Evolutionary conservation across 805 yeast species (phyloP).

Genomic region (Wickerhamiella shivajii): DNA sequence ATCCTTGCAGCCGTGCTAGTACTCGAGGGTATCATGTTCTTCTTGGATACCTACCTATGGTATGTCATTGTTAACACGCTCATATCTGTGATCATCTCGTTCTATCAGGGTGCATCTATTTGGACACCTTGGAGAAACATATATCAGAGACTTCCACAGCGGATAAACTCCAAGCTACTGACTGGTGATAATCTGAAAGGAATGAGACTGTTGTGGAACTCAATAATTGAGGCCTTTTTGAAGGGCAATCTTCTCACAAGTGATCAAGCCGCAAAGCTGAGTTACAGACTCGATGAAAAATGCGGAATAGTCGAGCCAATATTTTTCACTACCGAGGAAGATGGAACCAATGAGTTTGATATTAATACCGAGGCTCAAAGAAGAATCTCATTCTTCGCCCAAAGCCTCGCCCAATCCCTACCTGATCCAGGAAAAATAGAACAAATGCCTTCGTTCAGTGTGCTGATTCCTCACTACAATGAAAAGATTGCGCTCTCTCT

Average conservation of each 20-base stretch:
- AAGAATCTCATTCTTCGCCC: slow-evolving; percentile 79
- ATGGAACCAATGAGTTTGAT: slow-evolving; percentile 46
- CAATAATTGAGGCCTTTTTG: slow-evolving; percentile 69
- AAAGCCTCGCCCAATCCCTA: slow-evolving; percentile 74
- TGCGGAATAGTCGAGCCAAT: slow-evolving; percentile 47
- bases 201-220: slow-evolving; percentile 47
- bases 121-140: slow-evolving; percentile 86
- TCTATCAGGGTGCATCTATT: slow-evolving; percentile 63
- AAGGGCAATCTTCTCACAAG: slow-evolving; percentile 62
- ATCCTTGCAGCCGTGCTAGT: slow-evolving; percentile 38
- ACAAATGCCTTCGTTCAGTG: slow-evolving; percentile 70
- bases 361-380: slow-evolving; percentile 65
- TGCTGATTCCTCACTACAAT: slow-evolving; percentile 72
- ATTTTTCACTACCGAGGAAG: slow-evolving; percentile 73
- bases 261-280: slow-evolving; percentile 53
- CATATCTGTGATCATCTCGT: slow-evolving; percentile 56
- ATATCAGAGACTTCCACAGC: slow-evolving; percentile 58
- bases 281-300: slow-evolving; percentile 28
- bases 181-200: slow-evolving; percentile 32
- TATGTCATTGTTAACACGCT: slow-evolving; percentile 66
- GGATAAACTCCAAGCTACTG: slow-evolving; percentile 58
- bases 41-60: slow-evolving; percentile 75
- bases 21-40: slow-evolving; percentile 56
- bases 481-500: slow-evolving; percentile 67
- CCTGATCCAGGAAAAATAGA: slow-evolving; percentile 53